phyloP scores from a whole-genome alignment of 1,139 yeast species.

The Yamadazyma trypodendri region DNA sequence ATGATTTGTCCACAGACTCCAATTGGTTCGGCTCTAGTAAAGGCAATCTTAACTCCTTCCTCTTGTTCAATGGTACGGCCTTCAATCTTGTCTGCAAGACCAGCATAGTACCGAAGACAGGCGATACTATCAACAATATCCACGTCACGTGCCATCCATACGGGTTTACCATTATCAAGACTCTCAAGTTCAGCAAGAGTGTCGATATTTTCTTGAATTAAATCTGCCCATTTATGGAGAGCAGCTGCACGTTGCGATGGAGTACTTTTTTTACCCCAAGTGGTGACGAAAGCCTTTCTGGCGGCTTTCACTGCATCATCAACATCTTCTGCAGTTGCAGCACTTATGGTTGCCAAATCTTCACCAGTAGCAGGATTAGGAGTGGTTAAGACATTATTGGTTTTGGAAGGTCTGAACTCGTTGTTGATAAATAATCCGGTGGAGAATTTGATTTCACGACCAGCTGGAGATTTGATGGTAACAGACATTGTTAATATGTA shows the following conservation, averaged over 20 bases:
- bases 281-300: constrained; percentile 46
- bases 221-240: constrained; percentile 53
- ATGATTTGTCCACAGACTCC: constrained; percentile 41
- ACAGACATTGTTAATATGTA: constrained; percentile 10
- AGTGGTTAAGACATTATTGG: constrained; percentile 52
- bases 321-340: constrained; percentile 57
- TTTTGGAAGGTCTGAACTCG: constrained; percentile 51
- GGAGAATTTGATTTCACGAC: constrained; percentile 11
- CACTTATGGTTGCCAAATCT: constrained; percentile 50
- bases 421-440: constrained; percentile 76
- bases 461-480: constrained; percentile 15
- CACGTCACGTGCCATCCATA: constrained; percentile 31
- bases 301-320: constrained; percentile 62
- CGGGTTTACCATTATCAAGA: constrained; percentile 69
- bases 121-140: constrained; percentile 55
- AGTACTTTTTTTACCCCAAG: constrained; percentile 27
- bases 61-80: constrained; percentile 62
- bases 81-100: constrained; percentile 68
- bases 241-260: constrained; percentile 47
- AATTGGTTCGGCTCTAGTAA: constrained; percentile 31
- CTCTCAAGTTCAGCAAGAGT: constrained; percentile 60
- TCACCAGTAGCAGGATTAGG: constrained; percentile 59
- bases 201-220: constrained; percentile 52
- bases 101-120: constrained; percentile 63
- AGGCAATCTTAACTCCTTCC: constrained; percentile 66